phyloP scores from a whole-genome alignment of 805 yeast species.

The Starmera pachycereana region DNA sequence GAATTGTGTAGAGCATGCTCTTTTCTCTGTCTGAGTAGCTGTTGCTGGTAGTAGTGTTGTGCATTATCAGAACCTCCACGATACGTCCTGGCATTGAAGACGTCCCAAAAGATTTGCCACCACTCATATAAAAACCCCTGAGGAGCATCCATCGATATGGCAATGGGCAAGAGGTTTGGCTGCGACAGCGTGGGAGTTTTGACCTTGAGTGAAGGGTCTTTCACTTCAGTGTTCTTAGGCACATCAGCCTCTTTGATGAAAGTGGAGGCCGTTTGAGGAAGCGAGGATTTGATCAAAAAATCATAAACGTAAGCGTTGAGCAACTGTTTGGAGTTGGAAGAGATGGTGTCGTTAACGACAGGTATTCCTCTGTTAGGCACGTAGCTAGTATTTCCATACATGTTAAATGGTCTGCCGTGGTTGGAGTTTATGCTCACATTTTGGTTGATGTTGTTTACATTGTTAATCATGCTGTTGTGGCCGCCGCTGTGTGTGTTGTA shows the following conservation, averaged over 20 bases:
- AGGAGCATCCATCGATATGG: slow-evolving; percentile 67
- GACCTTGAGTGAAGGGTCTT: slow-evolving; percentile 3
- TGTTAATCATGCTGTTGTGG: no score
- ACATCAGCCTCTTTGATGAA: slow-evolving; percentile 74
- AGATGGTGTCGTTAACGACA: slow-evolving; percentile 16
- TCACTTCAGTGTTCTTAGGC: slow-evolving; percentile 15
- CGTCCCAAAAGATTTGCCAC: slow-evolving; percentile 97
- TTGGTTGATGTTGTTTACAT: no score
- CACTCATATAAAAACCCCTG: slow-evolving; percentile 84
- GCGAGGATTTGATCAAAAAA: slow-evolving; percentile 64
- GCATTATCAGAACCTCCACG: slow-evolving; percentile 55
- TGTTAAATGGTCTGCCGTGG: no score
- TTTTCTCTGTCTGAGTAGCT: slow-evolving; percentile 48
- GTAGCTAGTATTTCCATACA: background rate
- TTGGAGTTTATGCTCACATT: no score
- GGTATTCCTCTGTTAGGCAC: background rate
- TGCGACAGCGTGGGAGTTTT: slow-evolving; percentile 13
- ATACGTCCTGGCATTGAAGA: slow-evolving; percentile 70
- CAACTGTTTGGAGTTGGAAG: slow-evolving; percentile 33
- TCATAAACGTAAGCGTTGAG: slow-evolving; percentile 83
- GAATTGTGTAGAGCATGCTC: slow-evolving; percentile 39
- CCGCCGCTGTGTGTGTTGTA: no score
- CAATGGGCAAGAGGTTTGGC: slow-evolving; percentile 36
- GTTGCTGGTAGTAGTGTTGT: slow-evolving; percentile 59
- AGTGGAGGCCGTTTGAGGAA: slow-evolving; percentile 60